Evolutionary conservation across 148 eudicot genomes (phyloP), one percentile per base, ranked within the genome.

Genomic region (Rhododendron griersonianum): DNA sequence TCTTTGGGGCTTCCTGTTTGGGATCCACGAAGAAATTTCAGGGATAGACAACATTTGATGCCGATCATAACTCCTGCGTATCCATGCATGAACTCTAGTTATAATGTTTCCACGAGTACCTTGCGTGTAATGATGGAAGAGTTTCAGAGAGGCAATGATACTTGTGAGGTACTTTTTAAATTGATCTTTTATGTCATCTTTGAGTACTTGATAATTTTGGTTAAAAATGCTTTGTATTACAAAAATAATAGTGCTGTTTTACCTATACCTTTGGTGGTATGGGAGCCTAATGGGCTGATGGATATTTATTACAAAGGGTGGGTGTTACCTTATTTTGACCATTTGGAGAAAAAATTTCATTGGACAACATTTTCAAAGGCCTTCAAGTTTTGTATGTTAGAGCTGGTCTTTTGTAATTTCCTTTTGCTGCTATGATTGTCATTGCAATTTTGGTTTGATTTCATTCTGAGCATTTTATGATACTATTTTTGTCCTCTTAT

Each of bases 31-130:
- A 92, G 85, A 90, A 89, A 91, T 87, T 89, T 86, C 21, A 91
- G 87, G 87, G 96, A 93, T 87, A 89, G 91, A 85, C 87, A 75
- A 45, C 95, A 95, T 85, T 86, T 92, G 87, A 95, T 95, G 98
- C 98, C 98, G 37, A 95, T 95, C 33, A 95, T 95, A 74, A 95
- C 98, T 84, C 98, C 98, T 78, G 98, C 98, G 11, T 95, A 93
- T 91, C 98, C 98, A 9, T 88, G 89, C 87, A 95, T 93, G 96
- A 93, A 95, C 57, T 95, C 98, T 84, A 95, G 98, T 85, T 95
- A 95, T 88, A 95, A 95, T 88, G 98, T 95, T 59, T 95, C 98
- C 18, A 61, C 92, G 44, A 95, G 98, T 88, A 95, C 98, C 74
- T 81, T 95, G 80, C 90, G 92, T 75, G 90, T 95, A 41, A 91